phyloP scores from a whole-genome alignment of 2,329 filamentous ascomycete genomes.

The Epichloe sibirici region DNA sequence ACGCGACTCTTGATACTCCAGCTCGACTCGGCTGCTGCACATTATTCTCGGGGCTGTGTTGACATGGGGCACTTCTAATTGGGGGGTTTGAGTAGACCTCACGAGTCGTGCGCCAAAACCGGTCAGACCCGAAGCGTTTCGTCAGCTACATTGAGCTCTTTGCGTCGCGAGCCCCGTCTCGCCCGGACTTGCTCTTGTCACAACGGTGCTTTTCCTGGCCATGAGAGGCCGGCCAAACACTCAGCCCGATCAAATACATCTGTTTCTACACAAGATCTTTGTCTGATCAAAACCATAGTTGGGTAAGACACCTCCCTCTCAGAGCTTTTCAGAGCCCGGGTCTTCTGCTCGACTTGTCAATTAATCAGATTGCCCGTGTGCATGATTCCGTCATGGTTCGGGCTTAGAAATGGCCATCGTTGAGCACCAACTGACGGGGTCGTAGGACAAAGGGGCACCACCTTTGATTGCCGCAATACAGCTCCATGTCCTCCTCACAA shows the following conservation, averaged over 20 bases:
- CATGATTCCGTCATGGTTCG: neutral
- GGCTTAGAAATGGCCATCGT: neutral
- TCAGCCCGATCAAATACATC: neutral
- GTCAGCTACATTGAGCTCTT: neutral
- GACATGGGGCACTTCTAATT: no score
- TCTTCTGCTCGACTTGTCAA: neutral
- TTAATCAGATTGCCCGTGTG: neutral
- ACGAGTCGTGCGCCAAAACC: neutral
- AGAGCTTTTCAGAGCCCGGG: neutral
- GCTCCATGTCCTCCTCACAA: conserved; percentile 24
- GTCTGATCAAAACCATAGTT: neutral
- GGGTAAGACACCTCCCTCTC: neutral
- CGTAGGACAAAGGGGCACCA: conserved; percentile 5
- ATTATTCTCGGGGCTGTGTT: no score
- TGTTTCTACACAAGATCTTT: neutral
- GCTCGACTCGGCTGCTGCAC: neutral
- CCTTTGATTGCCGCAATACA: conserved; percentile 12
- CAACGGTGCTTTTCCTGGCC: neutral
- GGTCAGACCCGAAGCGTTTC: neutral
- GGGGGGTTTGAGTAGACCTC: neutral
- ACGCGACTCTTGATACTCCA: neutral
- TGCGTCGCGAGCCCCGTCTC: neutral
- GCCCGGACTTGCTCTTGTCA: neutral
- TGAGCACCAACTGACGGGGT: neutral
- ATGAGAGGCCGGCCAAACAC: neutral